A percentile compares a stretch with the other conserved stretches of the same genome.
These are phyloP conservation scores for Artemisia annua DNA, from an alignment of 129 eudicot species.

Conservation along the genomic window DNA sequence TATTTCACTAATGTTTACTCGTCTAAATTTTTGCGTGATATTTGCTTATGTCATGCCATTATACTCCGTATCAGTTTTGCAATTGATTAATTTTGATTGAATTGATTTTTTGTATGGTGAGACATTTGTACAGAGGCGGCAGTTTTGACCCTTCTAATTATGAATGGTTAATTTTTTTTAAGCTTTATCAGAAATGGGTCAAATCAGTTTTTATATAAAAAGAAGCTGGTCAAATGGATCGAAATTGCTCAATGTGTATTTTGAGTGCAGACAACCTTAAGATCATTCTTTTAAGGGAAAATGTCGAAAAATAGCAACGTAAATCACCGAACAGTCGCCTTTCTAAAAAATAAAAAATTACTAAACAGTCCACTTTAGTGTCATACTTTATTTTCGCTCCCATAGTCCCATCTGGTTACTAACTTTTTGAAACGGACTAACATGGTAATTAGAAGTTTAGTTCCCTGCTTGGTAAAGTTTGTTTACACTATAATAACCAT, in stretches of 20 bases:
- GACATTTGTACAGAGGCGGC: not conserved
- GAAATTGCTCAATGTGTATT: not conserved
- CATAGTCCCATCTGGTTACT: no score
- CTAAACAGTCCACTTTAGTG: no score
- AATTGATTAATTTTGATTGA: not conserved
- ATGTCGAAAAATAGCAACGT: no score
- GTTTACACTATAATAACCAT: no score
- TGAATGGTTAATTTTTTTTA: not conserved
- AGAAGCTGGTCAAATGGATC: not conserved
- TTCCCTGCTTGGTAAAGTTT: no score
- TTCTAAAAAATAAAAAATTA: no score
- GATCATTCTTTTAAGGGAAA: no score
- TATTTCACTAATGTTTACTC: not conserved
- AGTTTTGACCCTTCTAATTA: not conserved
- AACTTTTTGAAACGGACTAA: no score
- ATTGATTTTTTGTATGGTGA: not conserved
- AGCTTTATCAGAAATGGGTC: not conserved
- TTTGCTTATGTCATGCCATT: not conserved
- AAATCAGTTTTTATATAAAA: not conserved
- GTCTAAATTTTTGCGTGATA: no score
- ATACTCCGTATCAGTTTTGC: slow-evolving; percentile 3
- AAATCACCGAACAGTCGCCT: no score
- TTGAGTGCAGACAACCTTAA: not conserved
- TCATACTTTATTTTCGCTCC: no score
- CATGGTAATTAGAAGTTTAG: no score